A percentile compares a stretch with the other conserved stretches of the same genome.
Conservation (phyloP, 495 filamentous ascomycete species). For the Neurospora pannonica region DNA sequence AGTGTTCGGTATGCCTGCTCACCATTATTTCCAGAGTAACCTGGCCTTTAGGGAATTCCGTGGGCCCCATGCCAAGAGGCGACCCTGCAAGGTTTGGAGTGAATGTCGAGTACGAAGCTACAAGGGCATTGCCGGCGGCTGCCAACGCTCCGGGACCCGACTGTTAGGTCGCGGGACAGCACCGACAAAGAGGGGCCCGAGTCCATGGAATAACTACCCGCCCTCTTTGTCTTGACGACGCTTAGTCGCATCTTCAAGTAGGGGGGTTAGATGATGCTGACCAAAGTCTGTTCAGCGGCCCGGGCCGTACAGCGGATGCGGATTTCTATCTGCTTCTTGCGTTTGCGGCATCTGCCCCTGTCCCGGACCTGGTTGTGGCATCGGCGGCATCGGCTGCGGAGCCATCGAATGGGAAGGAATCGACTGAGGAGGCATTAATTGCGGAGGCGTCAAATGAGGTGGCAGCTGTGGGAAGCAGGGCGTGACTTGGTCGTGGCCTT, state of each 20-base stretch:
- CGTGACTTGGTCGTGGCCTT: not conserved
- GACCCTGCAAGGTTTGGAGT: not conserved
- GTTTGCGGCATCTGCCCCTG: not conserved
- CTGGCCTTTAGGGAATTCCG: not conserved
- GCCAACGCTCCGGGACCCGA: not conserved
- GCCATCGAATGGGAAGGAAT: too few species aligned
- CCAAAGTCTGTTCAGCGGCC: not conserved
- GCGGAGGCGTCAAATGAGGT: not conserved
- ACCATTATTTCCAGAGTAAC: not conserved
- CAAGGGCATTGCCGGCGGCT: not conserved
- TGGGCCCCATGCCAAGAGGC: not conserved
- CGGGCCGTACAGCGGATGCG: not conserved
- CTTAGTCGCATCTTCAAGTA: not conserved
- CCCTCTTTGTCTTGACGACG: not conserved
- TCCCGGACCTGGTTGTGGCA: not conserved
- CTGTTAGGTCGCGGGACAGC: not conserved
- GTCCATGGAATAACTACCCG: not conserved
- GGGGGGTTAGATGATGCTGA: not conserved
- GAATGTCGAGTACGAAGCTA: not conserved
- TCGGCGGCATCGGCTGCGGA: not conserved
- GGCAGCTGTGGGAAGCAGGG: not conserved
- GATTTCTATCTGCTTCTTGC: not conserved
- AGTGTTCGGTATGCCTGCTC: not conserved
- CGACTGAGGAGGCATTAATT: not conserved
- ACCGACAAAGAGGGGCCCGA: not conserved